Percentiles rank a stretch among this genome's conserved stretches.
These are phyloP conservation scores for Colletotrichum horii DNA, from an alignment of 2,329 filamentous ascomycete genomes.

Conservation along the genomic window DNA sequence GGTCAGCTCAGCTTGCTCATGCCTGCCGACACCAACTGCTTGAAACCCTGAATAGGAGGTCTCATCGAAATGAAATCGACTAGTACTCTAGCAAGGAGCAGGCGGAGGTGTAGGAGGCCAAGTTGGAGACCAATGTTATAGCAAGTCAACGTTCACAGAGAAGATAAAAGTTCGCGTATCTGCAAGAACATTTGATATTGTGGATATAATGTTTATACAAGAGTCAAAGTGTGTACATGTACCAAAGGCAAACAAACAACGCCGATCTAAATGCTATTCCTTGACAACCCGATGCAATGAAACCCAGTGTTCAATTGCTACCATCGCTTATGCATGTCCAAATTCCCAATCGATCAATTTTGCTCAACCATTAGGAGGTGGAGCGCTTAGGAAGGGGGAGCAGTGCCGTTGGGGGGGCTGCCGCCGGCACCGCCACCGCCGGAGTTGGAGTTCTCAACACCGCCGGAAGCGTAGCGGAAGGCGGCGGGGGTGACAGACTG, in stretches of 20 bases:
- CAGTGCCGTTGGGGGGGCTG: conserved; percentile 15
- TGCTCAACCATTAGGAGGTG: not conserved
- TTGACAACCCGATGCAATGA: not conserved
- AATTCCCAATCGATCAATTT: not conserved
- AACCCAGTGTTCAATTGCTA: not conserved
- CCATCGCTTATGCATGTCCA: not conserved
- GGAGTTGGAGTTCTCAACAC: conserved; percentile 31
- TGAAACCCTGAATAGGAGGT: not conserved
- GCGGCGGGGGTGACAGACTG: conserved; percentile 32
- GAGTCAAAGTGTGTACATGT: not conserved
- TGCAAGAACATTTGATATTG: not conserved
- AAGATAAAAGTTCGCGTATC: not conserved
- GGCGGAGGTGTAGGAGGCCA: not conserved
- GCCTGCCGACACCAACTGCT: conserved; percentile 25
- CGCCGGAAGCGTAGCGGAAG: conserved; percentile 35
- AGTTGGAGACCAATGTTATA: not conserved
- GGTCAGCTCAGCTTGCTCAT: conserved; percentile 27
- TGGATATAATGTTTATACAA: not conserved
- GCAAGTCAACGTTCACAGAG: not conserved
- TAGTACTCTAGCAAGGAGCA: not conserved
- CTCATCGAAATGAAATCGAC: not conserved
- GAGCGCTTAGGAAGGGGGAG: not conserved
- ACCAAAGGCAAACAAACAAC: not conserved
- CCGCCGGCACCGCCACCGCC: conserved; percentile 22
- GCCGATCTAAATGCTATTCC: not conserved